These are phyloP conservation scores for Tolypocladium amazonense DNA, from an alignment of 2,329 filamentous ascomycete species.

Conservation along the genomic window DNA sequence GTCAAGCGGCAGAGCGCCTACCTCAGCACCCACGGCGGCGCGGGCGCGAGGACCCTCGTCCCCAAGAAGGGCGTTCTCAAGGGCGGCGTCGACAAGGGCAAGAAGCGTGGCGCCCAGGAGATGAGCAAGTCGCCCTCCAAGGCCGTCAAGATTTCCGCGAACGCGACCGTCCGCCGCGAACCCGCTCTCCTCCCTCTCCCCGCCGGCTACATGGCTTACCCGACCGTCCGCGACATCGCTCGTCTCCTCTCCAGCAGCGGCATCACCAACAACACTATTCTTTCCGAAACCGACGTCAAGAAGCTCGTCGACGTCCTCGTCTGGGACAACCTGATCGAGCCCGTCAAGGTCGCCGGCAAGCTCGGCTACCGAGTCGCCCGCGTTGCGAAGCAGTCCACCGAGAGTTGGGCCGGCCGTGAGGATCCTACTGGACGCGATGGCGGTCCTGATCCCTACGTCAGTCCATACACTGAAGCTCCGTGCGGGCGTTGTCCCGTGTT, in stretches of 20 bases:
- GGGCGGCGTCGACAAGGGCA: slow-evolving; percentile 33
- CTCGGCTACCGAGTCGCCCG: slow-evolving; percentile 44
- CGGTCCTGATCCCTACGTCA: slow-evolving; percentile 38
- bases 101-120: slow-evolving; percentile 38
- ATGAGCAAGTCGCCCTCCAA: slow-evolving; percentile 21
- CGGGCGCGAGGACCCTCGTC: slow-evolving; percentile 26
- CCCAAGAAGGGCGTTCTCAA: slow-evolving; percentile 47
- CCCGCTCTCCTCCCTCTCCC: slow-evolving; percentile 39
- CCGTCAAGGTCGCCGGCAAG: slow-evolving; percentile 37
- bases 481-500: slow-evolving; percentile 92
- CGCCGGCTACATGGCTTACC: slow-evolving; percentile 66
- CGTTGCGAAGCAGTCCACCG: slow-evolving; percentile 32
- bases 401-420: slow-evolving; percentile 28
- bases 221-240: slow-evolving; percentile 70
- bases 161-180: slow-evolving; percentile 19
- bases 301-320: slow-evolving; percentile 81
- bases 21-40: slow-evolving; percentile 28
- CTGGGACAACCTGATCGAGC: slow-evolving; percentile 77
- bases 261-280: slow-evolving; percentile 61
- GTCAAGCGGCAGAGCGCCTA: slow-evolving; percentile 66
- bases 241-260: slow-evolving; percentile 57
- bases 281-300: slow-evolving; percentile 66
- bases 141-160: slow-evolving; percentile 12
- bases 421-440: slow-evolving; percentile 23
- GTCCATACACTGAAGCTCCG: slow-evolving; percentile 77